Conservation (phyloP, 2,329 filamentous ascomycete species). For the Nigrograna mackinnonii region DNA sequence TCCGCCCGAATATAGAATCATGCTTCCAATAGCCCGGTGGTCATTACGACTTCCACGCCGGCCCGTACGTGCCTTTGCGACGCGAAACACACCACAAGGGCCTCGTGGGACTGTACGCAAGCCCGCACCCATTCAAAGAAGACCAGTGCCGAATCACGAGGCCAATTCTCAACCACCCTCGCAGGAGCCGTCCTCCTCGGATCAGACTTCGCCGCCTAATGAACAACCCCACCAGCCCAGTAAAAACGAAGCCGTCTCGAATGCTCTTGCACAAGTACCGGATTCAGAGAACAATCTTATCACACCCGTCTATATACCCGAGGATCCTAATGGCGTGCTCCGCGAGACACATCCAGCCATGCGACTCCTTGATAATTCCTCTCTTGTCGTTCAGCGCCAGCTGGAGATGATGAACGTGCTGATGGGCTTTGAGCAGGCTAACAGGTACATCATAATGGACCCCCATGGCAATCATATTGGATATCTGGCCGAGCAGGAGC, state of each 20-base stretch:
- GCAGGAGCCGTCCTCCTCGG: constrained; percentile 7
- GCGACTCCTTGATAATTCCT: constrained; percentile 62
- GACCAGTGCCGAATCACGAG: constrained; percentile 3
- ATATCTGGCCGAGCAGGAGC: constrained; percentile 67
- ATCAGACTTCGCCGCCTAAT: constrained; percentile 13
- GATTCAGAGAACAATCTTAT: constrained; percentile 55
- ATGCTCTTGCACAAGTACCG: constrained; percentile 47
- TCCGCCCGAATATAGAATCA: too few relatives aligned
- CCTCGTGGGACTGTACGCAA: constrained; percentile 26
- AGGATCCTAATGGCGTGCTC: constrained; percentile 63
- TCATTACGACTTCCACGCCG: constrained; percentile 29
- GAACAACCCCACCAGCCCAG: constrained; percentile 20
- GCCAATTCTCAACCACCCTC: constrained; percentile 13
- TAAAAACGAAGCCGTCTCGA: constrained; percentile 47
- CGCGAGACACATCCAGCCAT: constrained; percentile 62
- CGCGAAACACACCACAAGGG: constrained; percentile 20
- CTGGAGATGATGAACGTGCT: constrained; percentile 69
- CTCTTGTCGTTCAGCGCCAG: constrained; percentile 65
- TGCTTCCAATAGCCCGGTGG: constrained; percentile 31
- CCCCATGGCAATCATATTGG: constrained; percentile 65
- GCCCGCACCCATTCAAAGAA: constrained; percentile 15
- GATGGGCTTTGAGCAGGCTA: constrained; percentile 69
- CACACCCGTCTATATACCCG: constrained; percentile 63
- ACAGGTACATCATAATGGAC: constrained; percentile 68
- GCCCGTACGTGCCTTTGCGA: constrained; percentile 22